These are phyloP conservation scores for Nakazawaea ernobii DNA, from an alignment of 805 yeast genomes.

Conservation along the genomic window DNA sequence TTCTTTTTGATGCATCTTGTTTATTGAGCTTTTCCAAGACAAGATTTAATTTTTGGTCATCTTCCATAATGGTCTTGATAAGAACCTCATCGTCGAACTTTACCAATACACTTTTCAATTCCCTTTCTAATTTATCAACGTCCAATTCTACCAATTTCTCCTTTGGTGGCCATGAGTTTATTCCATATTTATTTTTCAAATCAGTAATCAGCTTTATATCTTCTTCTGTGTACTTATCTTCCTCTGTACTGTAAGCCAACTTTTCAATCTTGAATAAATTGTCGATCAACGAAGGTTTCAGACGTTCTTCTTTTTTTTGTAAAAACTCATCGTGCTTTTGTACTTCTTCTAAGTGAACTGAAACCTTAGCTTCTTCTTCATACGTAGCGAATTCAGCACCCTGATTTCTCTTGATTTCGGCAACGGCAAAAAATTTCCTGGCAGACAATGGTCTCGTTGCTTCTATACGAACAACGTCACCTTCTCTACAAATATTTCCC, in stretches of 20 bases:
- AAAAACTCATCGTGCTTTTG: conserved; percentile 49
- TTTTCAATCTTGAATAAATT: conserved; percentile 22
- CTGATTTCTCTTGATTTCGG: conserved; percentile 81
- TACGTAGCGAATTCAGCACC: conserved; percentile 89
- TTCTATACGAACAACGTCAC: conserved; percentile 92
- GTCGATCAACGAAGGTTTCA: conserved; percentile 20
- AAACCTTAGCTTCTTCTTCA: conserved; percentile 63
- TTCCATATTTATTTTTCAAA: conserved; percentile 39
- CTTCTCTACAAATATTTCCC: conserved; percentile 85
- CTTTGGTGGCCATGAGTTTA: conserved; percentile 41
- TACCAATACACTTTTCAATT: conserved; percentile 30
- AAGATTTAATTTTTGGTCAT: conserved; percentile 22
- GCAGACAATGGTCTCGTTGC: conserved; percentile 81
- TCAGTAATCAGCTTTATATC: conserved; percentile 31
- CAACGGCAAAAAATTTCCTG: conserved; percentile 81
- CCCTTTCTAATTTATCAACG: conserved; percentile 16
- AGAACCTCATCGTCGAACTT: conserved; percentile 23
- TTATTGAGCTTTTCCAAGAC: conserved; percentile 30
- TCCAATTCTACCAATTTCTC: conserved; percentile 35
- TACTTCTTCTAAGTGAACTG: conserved; percentile 64
- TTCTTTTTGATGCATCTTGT: conserved; percentile 37
- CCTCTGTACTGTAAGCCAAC: conserved; percentile 11
- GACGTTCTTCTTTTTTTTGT: conserved; percentile 33
- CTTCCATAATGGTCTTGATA: conserved; percentile 18
- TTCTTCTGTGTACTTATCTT: conserved; percentile 16